Evolutionary conservation across 768 basidiomycete species (phyloP), one percentile per base, ranked within the genome.

Genomic region (Pulveroboletus sp.): DNA sequence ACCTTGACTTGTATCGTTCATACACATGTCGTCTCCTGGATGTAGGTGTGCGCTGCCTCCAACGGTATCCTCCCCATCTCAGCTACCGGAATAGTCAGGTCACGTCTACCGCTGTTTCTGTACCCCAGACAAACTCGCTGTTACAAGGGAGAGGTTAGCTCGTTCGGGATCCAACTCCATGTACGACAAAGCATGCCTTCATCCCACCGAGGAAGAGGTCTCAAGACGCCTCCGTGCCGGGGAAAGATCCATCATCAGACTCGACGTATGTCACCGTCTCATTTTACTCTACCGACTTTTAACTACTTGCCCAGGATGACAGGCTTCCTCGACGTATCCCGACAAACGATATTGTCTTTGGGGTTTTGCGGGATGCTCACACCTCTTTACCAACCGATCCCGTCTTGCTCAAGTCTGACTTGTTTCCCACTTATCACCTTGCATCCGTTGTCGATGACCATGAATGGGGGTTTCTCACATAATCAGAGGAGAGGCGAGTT

Each of bases 81-180:
- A 44, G 23, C 21, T 40, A 34, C 17, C 43, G 36, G 23, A 11
- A 25, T 53, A 97, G 94, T 78, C 80, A 37, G 91, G 87, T 5
- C 81, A 88, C 50, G 97, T 94, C 7, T 99, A 99, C 64, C 85
- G 90, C 17, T 98, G 97, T 67, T 98, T 98, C 73, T 97, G 95
- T 67, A 79, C 87, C 2, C 73, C 82, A 0, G 84, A 89, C 52
- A 79, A 80, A 40, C 75, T 98, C 4, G 64, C 79, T 0, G 72
- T 75, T 10, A 88, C 82, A n/a, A 81, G 89, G 27, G 83, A 85
- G 58, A 78, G 75, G 43, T 72, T 94, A 8, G 84, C 84, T 2
- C 76, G 85, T 4, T 64, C 81, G 1, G 87, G 94, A n/a, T 84
- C 85, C 1, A 82, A 84, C 56, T 72, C 79, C 40, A 85, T 85